These are phyloP conservation scores for Nidularia sp. DNA, from an alignment of 768 basidiomycete genomes.

Conservation along the genomic window DNA sequence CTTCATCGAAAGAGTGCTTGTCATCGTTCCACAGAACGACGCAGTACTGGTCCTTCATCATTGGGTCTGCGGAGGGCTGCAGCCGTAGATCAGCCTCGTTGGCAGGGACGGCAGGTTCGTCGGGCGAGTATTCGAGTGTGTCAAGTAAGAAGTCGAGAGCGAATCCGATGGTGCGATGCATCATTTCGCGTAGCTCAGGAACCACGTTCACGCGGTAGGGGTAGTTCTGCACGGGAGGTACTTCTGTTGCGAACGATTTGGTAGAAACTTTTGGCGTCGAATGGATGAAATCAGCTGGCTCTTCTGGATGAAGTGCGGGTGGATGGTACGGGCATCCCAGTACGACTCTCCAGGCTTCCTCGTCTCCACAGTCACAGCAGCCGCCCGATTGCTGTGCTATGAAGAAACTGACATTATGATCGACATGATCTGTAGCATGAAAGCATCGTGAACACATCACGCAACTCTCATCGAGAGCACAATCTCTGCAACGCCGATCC, in stretches of 20 bases:
- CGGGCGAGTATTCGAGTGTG: conserved; percentile 77
- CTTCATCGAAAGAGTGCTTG: conserved; percentile 90
- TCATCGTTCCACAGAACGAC: conserved; percentile 96
- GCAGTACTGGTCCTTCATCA: conserved; percentile 75
- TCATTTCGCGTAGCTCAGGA: conserved; percentile 66
- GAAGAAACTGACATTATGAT: conserved; percentile 92
- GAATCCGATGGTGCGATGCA: conserved; percentile 70
- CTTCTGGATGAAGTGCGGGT: conserved; percentile 25
- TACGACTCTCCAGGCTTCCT: conserved; percentile 75
- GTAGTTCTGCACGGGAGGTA: conserved; percentile 60
- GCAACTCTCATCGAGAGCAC: conserved; percentile 84
- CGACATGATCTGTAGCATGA: conserved; percentile 78
- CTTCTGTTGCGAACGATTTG: conserved; percentile 39
- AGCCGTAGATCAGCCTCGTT: conserved; percentile 68
- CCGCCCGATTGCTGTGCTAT: conserved; percentile 89
- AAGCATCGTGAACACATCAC: conserved; percentile 91
- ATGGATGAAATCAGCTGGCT: conserved; percentile 3
- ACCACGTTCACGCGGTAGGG: conserved; percentile 55
- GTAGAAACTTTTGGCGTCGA: conserved; percentile 23
- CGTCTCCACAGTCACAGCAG: conserved; percentile 94
- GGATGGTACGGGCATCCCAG: conserved; percentile 78
- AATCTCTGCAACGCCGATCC: conserved; percentile 57
- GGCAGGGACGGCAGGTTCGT: conserved; percentile 65
- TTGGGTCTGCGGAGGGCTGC: conserved; percentile 74
- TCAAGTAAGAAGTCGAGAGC: conserved; percentile 82